Evolutionary conservation across 371 early-diverging fungal species (phyloP).

Genomic region (Lichtheimia ramosa): DNA sequence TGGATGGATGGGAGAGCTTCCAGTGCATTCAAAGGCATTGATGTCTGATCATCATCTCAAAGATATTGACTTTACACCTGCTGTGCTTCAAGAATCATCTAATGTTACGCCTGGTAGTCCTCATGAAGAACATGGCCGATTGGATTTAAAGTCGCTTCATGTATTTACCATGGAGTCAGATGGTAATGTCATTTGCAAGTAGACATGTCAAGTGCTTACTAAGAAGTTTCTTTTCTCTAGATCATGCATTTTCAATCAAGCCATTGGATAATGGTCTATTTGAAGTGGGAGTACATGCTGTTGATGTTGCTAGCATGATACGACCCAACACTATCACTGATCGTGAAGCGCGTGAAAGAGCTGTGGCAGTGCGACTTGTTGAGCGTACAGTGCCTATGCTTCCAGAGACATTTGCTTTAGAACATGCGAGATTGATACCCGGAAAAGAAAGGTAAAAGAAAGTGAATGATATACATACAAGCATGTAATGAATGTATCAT

Average conservation of each 20-base stretch:
- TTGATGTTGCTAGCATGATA: constrained; percentile 88
- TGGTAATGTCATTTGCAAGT: too few species aligned
- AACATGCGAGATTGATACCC: constrained; percentile 71
- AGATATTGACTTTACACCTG: constrained; percentile 28
- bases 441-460: constrained; percentile 59
- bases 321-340: constrained; percentile 68
- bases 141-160: constrained; percentile 15
- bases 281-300: constrained; percentile 86
- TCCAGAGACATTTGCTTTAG: constrained; percentile 73
- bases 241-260: constrained; percentile 29
- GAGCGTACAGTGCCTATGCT: constrained; percentile 87
- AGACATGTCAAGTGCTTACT: too few species aligned
- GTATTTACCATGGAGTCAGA: constrained; percentile 17
- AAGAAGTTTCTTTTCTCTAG: background rate
- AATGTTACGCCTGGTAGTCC: background rate
- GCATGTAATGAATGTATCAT: background rate
- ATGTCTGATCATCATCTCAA: constrained; percentile 43
- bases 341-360: constrained; percentile 72
- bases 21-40: constrained; percentile 30
- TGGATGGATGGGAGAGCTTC: constrained; percentile 39
- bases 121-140: constrained; percentile 5
- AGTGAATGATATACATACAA: background rate
- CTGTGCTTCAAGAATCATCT: constrained; percentile 11
- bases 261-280: constrained; percentile 26
- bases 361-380: constrained; percentile 80